phyloP scores from a whole-genome alignment of 768 basidiomycete genomes.

The Amanita brunnescens region DNA sequence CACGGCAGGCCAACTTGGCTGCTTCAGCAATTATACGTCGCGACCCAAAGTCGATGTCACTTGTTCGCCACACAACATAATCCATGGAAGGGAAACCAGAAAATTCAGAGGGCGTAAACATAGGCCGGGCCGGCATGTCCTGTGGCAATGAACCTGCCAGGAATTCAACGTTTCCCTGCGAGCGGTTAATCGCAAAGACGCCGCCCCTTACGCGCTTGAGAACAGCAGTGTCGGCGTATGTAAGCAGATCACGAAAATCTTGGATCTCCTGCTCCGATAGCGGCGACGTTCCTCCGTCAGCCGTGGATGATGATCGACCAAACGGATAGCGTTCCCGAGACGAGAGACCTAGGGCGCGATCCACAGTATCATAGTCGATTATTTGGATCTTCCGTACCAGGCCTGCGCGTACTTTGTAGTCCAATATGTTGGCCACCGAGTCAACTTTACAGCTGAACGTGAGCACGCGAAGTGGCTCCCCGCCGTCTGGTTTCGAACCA shows the following conservation, averaged over 20 bases:
- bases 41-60: constrained; percentile 28
- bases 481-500: constrained; percentile 19
- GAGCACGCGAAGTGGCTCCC: constrained; percentile 47
- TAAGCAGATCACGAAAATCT: constrained; percentile 23
- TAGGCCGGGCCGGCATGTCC: constrained; percentile 21
- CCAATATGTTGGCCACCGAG: constrained; percentile 51
- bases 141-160: constrained; percentile 17
- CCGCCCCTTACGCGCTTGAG: constrained; percentile 14
- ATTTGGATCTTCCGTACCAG: constrained; percentile 59
- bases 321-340: constrained; percentile 32
- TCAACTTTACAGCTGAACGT: constrained; percentile 76
- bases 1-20: constrained; percentile 74
- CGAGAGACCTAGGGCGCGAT: constrained; percentile 34
- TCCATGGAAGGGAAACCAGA: constrained; percentile 43
- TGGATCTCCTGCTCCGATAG: constrained; percentile 16
- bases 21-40: constrained; percentile 61
- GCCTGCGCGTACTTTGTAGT: constrained; percentile 63
- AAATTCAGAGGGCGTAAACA: constrained; percentile 23
- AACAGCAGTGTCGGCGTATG: constrained; percentile 11
- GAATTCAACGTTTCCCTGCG: not conserved
- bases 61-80: constrained; percentile 32
- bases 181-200: constrained; percentile 14
- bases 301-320: constrained; percentile 10
- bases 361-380: constrained; percentile 61
- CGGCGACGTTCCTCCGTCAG: not conserved